These are phyloP conservation scores for Parvularia atlantis DNA, from an alignment of 78 protist species.

Conservation along the genomic window DNA sequence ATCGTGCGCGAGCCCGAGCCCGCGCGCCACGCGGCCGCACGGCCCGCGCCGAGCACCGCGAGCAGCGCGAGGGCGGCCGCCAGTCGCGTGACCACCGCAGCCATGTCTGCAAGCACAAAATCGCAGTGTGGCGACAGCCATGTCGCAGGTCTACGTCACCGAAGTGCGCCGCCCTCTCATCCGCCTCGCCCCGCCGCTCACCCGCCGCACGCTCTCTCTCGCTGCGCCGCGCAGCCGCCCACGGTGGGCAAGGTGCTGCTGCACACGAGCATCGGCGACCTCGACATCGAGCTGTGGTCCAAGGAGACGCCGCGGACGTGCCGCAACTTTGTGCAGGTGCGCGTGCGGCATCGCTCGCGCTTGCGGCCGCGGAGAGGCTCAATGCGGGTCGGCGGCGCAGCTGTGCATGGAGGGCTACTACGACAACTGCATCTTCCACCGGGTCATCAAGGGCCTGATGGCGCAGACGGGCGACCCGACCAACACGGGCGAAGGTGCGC, in stretches of 20 bases:
- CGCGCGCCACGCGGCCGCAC: too few relatives aligned
- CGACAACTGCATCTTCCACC: conserved; percentile 71
- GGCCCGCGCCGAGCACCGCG: too few relatives aligned
- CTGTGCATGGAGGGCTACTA: conserved; percentile 65
- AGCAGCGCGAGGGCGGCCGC: too few relatives aligned
- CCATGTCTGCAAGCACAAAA: too few relatives aligned
- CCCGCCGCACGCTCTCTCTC: too few relatives aligned
- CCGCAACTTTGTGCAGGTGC: conserved; percentile 80
- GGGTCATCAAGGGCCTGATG: conserved; percentile 69
- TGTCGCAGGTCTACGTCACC: too few relatives aligned
- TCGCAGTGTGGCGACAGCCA: too few relatives aligned
- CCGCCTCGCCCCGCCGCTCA: too few relatives aligned
- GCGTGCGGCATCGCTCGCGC: conserved; percentile 16
- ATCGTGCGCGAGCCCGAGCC: too few relatives aligned
- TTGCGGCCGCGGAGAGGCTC: neutral
- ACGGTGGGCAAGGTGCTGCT: conserved; percentile 53
- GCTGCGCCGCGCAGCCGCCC: too few relatives aligned
- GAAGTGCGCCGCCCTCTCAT: too few relatives aligned
- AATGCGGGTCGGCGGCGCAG: neutral
- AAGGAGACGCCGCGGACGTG: conserved; percentile 59
- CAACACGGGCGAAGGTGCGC: conserved; percentile 59
- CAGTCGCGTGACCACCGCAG: too few relatives aligned
- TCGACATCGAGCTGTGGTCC: conserved; percentile 85
- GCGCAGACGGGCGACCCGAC: conserved; percentile 92
- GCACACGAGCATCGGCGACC: conserved; percentile 67